Conservation (phyloP, 225 moss, liverwort and hornwort species). For the Lunularia cruciata region DNA sequence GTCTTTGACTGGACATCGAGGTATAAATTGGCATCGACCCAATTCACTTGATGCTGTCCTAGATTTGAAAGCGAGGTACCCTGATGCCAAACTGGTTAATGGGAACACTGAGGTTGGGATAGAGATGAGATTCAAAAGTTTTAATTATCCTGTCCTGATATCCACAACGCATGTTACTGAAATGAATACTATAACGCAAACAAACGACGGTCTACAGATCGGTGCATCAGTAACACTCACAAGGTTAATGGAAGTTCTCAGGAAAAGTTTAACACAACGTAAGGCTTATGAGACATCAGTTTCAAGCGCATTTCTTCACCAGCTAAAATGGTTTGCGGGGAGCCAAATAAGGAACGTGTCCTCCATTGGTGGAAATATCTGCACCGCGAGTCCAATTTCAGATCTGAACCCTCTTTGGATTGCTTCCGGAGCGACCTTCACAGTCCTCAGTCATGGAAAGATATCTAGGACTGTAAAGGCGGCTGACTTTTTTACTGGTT, state of each 20-base stretch:
- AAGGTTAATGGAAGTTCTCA: slow-evolving; percentile 52
- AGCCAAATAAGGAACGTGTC: slow-evolving; percentile 87
- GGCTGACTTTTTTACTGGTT: slow-evolving; percentile 75
- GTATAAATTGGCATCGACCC: slow-evolving; percentile 83
- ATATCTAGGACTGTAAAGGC: slow-evolving; percentile 57
- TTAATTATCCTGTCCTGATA: slow-evolving; percentile 79
- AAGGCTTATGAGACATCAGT: slow-evolving; percentile 54
- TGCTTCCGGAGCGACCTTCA: slow-evolving; percentile 66
- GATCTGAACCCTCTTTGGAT: slow-evolving; percentile 97
- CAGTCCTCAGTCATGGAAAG: slow-evolving; percentile 42
- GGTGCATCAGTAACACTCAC: slow-evolving; percentile 83
- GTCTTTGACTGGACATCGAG: slow-evolving; percentile 59
- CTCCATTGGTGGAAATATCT: slow-evolving; percentile 87
- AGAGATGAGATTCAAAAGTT: slow-evolving; percentile 76
- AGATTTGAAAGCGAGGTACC: slow-evolving; percentile 55
- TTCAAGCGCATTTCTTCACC: slow-evolving; percentile 71
- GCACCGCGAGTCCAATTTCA: slow-evolving; percentile 95
- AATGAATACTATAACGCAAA: slow-evolving; percentile 44
- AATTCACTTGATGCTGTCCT: slow-evolving; percentile 62
- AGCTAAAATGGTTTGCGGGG: slow-evolving; percentile 90
- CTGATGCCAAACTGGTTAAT: slow-evolving; percentile 72
- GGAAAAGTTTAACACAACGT: slow-evolving; percentile 51
- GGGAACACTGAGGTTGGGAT: slow-evolving; percentile 97
- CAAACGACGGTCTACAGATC: slow-evolving; percentile 63
- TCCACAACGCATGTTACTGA: slow-evolving; percentile 77